Conservation (phyloP, 305 asterid genomes). For the Fraxinus greggii region DNA sequence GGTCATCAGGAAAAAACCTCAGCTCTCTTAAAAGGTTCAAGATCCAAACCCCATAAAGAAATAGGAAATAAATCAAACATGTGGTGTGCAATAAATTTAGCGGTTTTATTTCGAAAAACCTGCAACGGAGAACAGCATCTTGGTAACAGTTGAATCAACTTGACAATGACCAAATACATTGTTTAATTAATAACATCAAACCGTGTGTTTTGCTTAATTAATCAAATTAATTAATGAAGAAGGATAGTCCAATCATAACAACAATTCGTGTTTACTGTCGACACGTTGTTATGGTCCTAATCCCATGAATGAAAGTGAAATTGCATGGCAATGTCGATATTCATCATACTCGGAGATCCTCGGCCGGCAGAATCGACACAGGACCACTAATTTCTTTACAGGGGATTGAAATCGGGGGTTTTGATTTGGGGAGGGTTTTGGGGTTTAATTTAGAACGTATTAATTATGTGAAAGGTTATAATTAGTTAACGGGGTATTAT, state of each 20-base stretch:
- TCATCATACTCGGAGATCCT: neutral
- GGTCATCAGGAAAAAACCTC: no score
- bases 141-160: neutral
- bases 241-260: slow-evolving; percentile 2
- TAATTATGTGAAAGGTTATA: no score
- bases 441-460: no score
- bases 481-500: no score
- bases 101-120: neutral
- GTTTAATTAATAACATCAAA: neutral
- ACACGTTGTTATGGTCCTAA: slow-evolving; percentile 18
- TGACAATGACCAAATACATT: no score
- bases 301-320: slow-evolving; percentile 15
- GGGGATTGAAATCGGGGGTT: no score
- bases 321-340: neutral
- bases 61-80: no score
- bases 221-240: neutral
- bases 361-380: neutral
- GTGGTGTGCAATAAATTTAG: neutral
- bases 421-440: no score
- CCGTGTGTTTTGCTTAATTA: slow-evolving; percentile 1
- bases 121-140: neutral
- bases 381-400: neutral
- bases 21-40: neutral
- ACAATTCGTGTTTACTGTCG: slow-evolving; percentile 8
- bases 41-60: neutral